A percentile compares a stretch with the other conserved stretches of the same genome.
Evolutionary conservation across 495 filamentous ascomycete genomes (phyloP).

Genomic region (Tuber microsphaerosporum): DNA sequence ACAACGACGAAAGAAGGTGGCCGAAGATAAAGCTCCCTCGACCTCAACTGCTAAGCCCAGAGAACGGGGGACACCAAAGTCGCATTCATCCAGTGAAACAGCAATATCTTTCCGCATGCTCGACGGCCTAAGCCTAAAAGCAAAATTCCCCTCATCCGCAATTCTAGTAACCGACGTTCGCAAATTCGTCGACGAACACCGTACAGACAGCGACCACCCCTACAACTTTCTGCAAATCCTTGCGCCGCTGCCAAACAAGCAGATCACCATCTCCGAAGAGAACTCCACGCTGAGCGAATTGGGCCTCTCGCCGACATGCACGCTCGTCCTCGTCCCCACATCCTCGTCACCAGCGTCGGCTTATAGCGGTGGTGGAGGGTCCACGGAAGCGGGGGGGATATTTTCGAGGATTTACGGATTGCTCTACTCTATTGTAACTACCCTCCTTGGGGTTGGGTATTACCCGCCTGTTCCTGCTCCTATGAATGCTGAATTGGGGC

Average conservation of each 20-base stretch:
- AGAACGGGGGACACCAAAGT: constrained; percentile 20
- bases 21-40: not conserved
- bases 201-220: constrained; percentile 44
- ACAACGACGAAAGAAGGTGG: constrained; percentile 44
- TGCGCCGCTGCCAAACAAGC: constrained; percentile 66
- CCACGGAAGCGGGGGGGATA: constrained; percentile 32
- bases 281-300: constrained; percentile 57
- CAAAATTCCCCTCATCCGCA: constrained; percentile 57
- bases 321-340: constrained; percentile 71
- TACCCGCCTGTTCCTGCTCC: constrained; percentile 19
- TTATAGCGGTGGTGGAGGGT: constrained; percentile 45
- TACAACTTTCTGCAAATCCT: constrained; percentile 83
- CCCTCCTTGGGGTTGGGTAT: constrained; percentile 50
- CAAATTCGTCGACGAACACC: constrained; percentile 60
- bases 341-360: constrained; percentile 54
- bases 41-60: not conserved
- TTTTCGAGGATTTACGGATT: constrained; percentile 46
- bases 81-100: constrained; percentile 43
- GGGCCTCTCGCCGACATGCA: constrained; percentile 67
- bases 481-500: not conserved
- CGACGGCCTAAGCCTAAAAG: constrained; percentile 71
- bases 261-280: constrained; percentile 68
- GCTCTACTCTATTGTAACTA: constrained; percentile 47
- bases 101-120: constrained; percentile 76
- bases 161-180: constrained; percentile 64